phyloP scores from a whole-genome alignment of 1,284 basidiomycete species.

The Spongiforma sp. region DNA sequence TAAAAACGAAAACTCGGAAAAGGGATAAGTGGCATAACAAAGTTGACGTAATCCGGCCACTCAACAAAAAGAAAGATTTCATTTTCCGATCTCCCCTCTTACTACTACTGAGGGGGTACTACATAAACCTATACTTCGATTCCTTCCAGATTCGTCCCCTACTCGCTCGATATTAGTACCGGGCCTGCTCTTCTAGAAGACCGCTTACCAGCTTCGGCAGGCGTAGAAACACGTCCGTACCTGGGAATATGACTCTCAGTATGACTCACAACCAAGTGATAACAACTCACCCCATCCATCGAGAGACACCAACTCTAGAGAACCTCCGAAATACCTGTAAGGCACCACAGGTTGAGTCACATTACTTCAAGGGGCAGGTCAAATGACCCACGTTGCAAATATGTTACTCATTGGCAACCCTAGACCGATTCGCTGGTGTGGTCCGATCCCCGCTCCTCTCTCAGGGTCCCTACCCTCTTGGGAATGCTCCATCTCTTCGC shows the following conservation, averaged over 20 bases:
- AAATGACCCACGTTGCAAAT: conserved; percentile 64
- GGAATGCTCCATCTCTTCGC: conserved; percentile 29
- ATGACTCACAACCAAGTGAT: not conserved
- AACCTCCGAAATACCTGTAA: conserved; percentile 85
- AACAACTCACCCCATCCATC: conserved; percentile 76
- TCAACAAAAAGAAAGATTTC: no score
- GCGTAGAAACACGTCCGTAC: conserved; percentile 82
- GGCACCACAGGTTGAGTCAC: conserved; percentile 9
- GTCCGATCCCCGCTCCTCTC: conserved; percentile 51
- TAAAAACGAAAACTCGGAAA: no score
- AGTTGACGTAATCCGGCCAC: not conserved
- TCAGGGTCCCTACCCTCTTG: conserved; percentile 43
- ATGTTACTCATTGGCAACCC: conserved; percentile 88
- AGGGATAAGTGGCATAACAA: no score
- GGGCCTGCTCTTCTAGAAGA: not conserved
- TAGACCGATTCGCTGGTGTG: conserved; percentile 73
- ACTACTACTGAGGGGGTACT: no score
- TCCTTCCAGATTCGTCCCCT: conserved; percentile 86
- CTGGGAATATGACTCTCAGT: conserved; percentile 43
- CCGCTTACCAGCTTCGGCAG: conserved; percentile 78
- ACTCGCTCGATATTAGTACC: conserved; percentile 12
- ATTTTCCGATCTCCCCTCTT: not conserved
- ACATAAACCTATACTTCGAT: conserved; percentile 69
- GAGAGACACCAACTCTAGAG: conserved; percentile 78
- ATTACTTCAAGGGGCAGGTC: not conserved